phyloP scores from a whole-genome alignment of 345 rosid species.

The Brassica carinata region DNA sequence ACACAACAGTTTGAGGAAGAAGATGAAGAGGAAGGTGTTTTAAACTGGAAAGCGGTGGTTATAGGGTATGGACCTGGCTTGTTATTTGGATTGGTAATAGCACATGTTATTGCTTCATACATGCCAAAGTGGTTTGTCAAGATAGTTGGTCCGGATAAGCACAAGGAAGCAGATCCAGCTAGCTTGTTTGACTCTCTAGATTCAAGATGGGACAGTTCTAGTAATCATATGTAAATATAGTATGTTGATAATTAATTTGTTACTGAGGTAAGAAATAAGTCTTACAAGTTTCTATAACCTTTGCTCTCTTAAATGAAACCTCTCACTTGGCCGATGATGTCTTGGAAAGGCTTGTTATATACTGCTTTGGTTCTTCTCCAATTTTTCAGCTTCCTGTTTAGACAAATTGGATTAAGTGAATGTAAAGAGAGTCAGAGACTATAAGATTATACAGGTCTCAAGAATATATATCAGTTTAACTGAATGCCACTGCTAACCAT shows the following conservation, averaged over 20 bases:
- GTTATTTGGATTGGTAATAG: not conserved
- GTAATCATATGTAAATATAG: not conserved
- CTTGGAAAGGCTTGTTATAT: not conserved
- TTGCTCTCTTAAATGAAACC: not conserved
- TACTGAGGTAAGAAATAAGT: not conserved
- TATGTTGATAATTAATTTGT: too few relatives aligned
- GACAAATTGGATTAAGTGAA: not conserved
- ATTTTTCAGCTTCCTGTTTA: not conserved
- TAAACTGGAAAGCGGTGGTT: not conserved
- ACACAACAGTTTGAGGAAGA: not conserved
- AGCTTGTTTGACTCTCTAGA: conserved; percentile 7
- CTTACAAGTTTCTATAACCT: not conserved
- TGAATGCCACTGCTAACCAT: not conserved
- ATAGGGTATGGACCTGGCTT: not conserved
- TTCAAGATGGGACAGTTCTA: conserved; percentile 30
- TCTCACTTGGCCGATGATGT: not conserved
- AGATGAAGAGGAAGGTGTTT: not conserved
- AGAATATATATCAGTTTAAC: not conserved
- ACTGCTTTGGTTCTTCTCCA: not conserved
- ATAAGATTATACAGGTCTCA: not conserved
- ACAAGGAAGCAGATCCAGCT: conserved; percentile 19
- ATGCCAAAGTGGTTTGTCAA: not conserved
- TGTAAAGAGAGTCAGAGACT: not conserved
- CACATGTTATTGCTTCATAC: not conserved
- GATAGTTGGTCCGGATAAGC: not conserved